phyloP scores from a whole-genome alignment of 768 basidiomycete species.

The Lanmaoa pseudosensibilis region DNA sequence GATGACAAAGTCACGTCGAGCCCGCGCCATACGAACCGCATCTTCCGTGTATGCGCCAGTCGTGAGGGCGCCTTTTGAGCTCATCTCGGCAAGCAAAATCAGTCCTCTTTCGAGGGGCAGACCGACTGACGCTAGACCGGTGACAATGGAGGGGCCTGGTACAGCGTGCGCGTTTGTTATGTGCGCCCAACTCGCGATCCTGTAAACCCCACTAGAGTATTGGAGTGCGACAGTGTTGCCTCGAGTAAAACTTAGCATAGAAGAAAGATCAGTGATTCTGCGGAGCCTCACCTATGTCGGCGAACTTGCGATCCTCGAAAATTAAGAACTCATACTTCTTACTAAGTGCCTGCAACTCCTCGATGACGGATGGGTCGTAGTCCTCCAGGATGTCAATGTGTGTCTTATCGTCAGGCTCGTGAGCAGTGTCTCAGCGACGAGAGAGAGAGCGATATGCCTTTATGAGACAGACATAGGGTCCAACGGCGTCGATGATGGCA shows the following conservation, averaged over 20 bases:
- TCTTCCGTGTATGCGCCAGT: slow-evolving; percentile 79
- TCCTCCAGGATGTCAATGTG: slow-evolving; percentile 96
- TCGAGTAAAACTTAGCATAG: slow-evolving; percentile 33
- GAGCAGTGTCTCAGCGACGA: slow-evolving; percentile 18
- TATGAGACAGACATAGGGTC: slow-evolving; percentile 87
- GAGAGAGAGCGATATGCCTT: slow-evolving; percentile 57
- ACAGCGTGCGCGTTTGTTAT: slow-evolving; percentile 96
- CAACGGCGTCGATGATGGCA: slow-evolving; percentile 83
- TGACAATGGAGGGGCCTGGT: slow-evolving; percentile 92
- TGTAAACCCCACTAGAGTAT: slow-evolving; percentile 90
- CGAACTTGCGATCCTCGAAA: slow-evolving; percentile 98
- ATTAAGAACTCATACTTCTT: slow-evolving; percentile 88
- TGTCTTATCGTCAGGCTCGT: slow-evolving; percentile 58
- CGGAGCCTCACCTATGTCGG: slow-evolving; percentile 80
- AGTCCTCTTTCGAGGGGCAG: slow-evolving; percentile 80
- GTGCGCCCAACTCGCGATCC: slow-evolving; percentile 94
- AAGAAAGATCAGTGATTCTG: neutral
- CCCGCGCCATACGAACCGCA: slow-evolving; percentile 85
- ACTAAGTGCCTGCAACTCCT: slow-evolving; percentile 67
- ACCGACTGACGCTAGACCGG: slow-evolving; percentile 87
- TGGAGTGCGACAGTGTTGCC: slow-evolving; percentile 96
- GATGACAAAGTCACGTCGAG: slow-evolving; percentile 82
- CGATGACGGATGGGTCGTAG: slow-evolving; percentile 72
- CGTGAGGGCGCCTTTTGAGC: slow-evolving; percentile 83
- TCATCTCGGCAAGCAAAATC: slow-evolving; percentile 95